A percentile compares a stretch with the other conserved stretches of the same genome.
These are phyloP conservation scores for Coemansia sp. DNA, from an alignment of 371 early-diverging fungal genomes.

Conservation along the genomic window DNA sequence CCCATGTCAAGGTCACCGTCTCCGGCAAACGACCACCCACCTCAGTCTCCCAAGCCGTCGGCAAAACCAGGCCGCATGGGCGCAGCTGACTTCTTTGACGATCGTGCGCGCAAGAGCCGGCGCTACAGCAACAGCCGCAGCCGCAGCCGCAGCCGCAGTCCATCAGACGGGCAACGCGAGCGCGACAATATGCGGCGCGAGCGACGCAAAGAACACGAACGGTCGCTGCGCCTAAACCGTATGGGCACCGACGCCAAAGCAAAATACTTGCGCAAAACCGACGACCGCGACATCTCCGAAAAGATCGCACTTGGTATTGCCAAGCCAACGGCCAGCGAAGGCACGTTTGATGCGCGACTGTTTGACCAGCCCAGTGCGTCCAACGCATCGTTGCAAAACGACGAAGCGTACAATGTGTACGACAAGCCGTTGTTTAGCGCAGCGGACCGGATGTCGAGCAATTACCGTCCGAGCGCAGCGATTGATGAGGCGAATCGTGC, in stretches of 20 bases:
- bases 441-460: conserved; percentile 60
- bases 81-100: conserved; percentile 34
- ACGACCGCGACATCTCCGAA: conserved; percentile 94
- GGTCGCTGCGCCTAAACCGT: conserved; percentile 83
- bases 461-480: conserved; percentile 80
- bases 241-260: conserved; percentile 90
- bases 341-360: conserved; percentile 90
- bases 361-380: conserved; percentile 90
- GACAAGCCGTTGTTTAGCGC: conserved; percentile 89
- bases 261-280: conserved; percentile 71
- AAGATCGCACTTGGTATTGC: conserved; percentile 96
- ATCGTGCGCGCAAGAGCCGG: background rate
- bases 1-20: conserved; percentile 1
- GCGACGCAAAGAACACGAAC: conserved; percentile 79
- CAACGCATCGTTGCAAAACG: conserved; percentile 83
- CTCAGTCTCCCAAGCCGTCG: too few species aligned
- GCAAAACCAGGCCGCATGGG: conserved; percentile 9
- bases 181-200: conserved; percentile 89
- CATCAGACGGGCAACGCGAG: conserved; percentile 65
- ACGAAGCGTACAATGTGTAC: conserved; percentile 82
- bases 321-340: conserved; percentile 85
- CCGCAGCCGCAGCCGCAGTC: conserved; percentile 37
- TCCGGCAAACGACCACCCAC: background rate
- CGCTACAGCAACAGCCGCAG: background rate
- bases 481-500: conserved; percentile 66